Evolutionary conservation across 2,329 filamentous ascomycete genomes (phyloP), one percentile per base, ranked within the genome.

Genomic region (Zopfia rhizophila): DNA sequence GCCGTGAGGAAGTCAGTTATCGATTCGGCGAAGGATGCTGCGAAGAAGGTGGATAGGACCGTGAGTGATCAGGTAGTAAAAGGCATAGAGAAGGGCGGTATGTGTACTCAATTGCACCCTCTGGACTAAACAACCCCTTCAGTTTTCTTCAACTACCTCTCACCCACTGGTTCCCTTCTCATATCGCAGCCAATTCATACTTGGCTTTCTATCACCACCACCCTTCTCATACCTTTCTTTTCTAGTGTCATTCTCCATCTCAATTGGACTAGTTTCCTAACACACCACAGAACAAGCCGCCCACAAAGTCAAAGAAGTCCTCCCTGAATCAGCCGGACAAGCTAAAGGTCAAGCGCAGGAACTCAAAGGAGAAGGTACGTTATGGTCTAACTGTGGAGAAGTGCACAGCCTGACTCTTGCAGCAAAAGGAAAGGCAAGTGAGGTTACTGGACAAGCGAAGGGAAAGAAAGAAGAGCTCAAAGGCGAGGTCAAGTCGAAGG

Each of bases 1-100:
- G 59, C 69, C 31, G 60, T 68, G 14, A 71, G 80, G 40, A 85
- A 81, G 70, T 74, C 77, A 28, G 76, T 79, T 24, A 68, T 81
- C 35, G 81, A 85, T 31, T 64, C 73, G 5, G 78, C 79, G 55
- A 85, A 85, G 68, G 81, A 85, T 29, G 78, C 81, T 0, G 66
- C 82, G 33, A 83, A 86, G 72, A 76, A 74, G 42, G 81, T 81
- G 14, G 82, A 87, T 66, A 73, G 78, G 50, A 75, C 74, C 16
- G 75, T 84, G 24, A 78, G 81, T 1, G 75, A 82, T 64, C 78
- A 72, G 18, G 78, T 79, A 8, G 80, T 86, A 16, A 82, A 82
- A 70, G 84, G 83, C 32, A 84, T 86, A 51, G 80, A 87, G 70
- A 83, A 77, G 58, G 81, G 82, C 48, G 78, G 83, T 86, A 80